Evolutionary conservation across 1,284 basidiomycete species (phyloP), one percentile per base, ranked within the genome.

Genomic region (Cryptococcus amylolentus): DNA sequence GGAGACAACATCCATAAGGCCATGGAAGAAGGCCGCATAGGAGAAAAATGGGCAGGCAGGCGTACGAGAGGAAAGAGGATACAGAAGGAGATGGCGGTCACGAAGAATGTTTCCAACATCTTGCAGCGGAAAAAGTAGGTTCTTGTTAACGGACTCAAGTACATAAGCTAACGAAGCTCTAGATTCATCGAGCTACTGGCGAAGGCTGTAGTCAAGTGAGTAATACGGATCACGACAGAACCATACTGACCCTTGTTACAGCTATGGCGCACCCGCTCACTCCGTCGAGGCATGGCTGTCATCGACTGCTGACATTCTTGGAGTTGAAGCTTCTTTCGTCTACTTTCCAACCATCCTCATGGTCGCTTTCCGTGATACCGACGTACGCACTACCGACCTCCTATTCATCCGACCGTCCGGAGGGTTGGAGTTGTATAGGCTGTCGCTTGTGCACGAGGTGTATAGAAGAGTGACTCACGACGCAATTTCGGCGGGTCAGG

Each of bases 101-200:
- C 68, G 6, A 62, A 62, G 51, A 61, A 70, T 56, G 62, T 68
- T n/a, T 58, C 68, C 16, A 62, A 56, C 50, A 60, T 68, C 45
- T 45, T 70, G 18, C 64, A 70, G 54, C 48, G 68, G 28, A 67
- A 70, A 51, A 60, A 63, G 58, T 64, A 54, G 52, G 59, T 59
- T 13, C 13, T 14, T 13, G 12, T n/a, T 44, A 5, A n/a, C 14
- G 27, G 7, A 52, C 43, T 8, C 7, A 10, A 10, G 7, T 35
- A 10, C 31, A 35, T 35, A 8, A 10, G 31, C 31, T 35, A 10
- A 35, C 50, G 47, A 44, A 26, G n/a, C n/a, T 18, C 4, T 49
- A 64, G 63, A 39, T 70, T 70, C 52, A 67, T 70, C 35, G 68
- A 68, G 52, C 58, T 63, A 52, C 60, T 70, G 3, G 68, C 68